Evolutionary conservation across 2,329 filamentous ascomycete species (phyloP).

Genomic region (Monilinia fructicola): DNA sequence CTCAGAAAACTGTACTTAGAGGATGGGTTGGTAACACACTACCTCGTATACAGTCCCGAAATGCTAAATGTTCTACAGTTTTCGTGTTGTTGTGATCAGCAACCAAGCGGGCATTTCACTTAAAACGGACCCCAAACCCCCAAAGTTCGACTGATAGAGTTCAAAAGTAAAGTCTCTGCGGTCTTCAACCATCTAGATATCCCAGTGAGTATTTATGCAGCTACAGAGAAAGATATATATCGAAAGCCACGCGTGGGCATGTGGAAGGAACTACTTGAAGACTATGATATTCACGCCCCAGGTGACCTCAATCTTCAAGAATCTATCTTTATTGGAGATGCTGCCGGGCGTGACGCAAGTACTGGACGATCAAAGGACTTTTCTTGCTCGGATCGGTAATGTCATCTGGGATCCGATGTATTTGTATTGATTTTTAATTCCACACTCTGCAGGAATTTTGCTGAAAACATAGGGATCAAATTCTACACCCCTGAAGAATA

Average conservation of each 20-base stretch:
- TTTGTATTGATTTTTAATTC: constrained; percentile 24
- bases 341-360: constrained; percentile 59
- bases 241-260: constrained; percentile 87
- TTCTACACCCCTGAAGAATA: constrained; percentile 92
- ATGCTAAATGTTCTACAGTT: constrained; percentile 49
- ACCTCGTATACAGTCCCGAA: constrained; percentile 11
- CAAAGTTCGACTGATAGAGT: constrained; percentile 68
- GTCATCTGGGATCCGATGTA: background rate
- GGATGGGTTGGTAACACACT: constrained; percentile 57
- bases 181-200: constrained; percentile 72
- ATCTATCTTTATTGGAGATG: constrained; percentile 90
- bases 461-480: constrained; percentile 74
- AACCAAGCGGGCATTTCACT: constrained; percentile 86
- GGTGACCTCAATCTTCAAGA: constrained; percentile 63
- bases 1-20: constrained; percentile 65
- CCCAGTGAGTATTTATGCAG: constrained; percentile 79
- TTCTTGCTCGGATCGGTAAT: constrained; percentile 58
- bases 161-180: constrained; percentile 75
- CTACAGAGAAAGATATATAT: constrained; percentile 76
- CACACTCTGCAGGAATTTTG: constrained; percentile 64
- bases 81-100: constrained; percentile 74
- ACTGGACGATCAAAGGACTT: constrained; percentile 56
- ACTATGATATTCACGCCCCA: constrained; percentile 46
- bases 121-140: constrained; percentile 69
- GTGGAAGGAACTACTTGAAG: constrained; percentile 69